Base-by-base conservation (phyloP, 495 filamentous ascomycete genomes). In the Hypomontagnella submonticulosa region DNA sequence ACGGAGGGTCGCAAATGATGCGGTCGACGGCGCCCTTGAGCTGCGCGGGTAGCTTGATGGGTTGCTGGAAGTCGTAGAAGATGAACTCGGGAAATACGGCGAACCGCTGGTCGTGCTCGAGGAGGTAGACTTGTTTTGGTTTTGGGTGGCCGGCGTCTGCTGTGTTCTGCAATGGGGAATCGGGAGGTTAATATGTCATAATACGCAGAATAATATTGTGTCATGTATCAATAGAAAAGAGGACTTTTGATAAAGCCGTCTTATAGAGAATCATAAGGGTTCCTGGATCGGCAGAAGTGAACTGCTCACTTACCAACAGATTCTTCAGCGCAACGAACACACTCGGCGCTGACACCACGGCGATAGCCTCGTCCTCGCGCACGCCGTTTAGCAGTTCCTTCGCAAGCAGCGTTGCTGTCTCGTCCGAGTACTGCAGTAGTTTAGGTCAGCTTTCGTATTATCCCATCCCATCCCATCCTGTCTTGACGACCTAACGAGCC, bases 281-380 rank as follows among this genome's bases (percentile, higher is more conserved):
- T 2, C 6, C 23, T 27, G 23, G 23, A 27, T 27, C 23, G 23
- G 10, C 9, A 38, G 2, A 11, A 2, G 10, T 38, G n/a, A 13
- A 38, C 10, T n/a, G 33, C n/a, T 33, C 20, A 78, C 80, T 56
- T 67, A 88, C 87, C 63, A 89, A 56, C 12, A 91, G 61, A 57
- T 90, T 90, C 74, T 86, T 91, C 34, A 94, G 64, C 55, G 88
- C 85, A 8, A 93, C 80, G 75, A 92, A 94, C 2, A 89, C 88
- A 68, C 86, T 91, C 1, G 91, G 91, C 8, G 89, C 87, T 8
- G 90, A 92, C 12, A 93, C 83, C 7, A 92, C 81, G 1, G 81
- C 90, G 57, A 93, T 85, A 13, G 75, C 79, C 11, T 77, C 84
- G 7, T 86, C 78, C 11, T 75, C 66, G 2, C 76, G 82, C 5